Conservation (phyloP, 2,329 filamentous ascomycete species). For the Stemphylium vesicarium region DNA sequence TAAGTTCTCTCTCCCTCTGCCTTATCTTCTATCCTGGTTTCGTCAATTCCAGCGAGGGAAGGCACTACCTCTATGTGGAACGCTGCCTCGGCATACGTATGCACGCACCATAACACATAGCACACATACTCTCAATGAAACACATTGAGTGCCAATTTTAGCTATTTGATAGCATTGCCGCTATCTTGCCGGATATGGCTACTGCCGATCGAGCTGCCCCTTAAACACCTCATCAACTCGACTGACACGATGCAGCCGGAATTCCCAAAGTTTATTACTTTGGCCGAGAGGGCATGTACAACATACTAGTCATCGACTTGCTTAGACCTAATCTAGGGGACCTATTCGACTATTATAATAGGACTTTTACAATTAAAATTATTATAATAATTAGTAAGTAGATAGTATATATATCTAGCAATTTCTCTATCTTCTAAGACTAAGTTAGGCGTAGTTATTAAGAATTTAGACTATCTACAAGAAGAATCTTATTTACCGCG, state of each 20-base stretch:
- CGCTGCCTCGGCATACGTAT: too few relatives aligned
- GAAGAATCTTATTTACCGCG: slow-evolving; percentile 98
- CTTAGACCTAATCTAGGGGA: slow-evolving; percentile 95
- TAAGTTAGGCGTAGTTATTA: too few relatives aligned
- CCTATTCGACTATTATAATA: slow-evolving; percentile 95
- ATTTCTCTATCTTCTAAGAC: slow-evolving; percentile 19
- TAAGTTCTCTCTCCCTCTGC: slow-evolving; percentile 63
- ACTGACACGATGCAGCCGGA: slow-evolving; percentile 67
- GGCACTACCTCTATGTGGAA: background rate
- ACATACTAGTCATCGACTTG: slow-evolving; percentile 97
- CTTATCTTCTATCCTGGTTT: background rate
- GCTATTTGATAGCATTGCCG: too few relatives aligned
- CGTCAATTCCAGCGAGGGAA: too few relatives aligned
- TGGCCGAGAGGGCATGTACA: slow-evolving; percentile 96
- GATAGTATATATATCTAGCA: slow-evolving; percentile 69
- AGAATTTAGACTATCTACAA: slow-evolving; percentile 95
- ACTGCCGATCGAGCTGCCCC: too few relatives aligned
- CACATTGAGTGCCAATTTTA: too few relatives aligned
- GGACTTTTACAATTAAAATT: slow-evolving; percentile 94
- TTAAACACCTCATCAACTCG: background rate
- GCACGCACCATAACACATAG: too few relatives aligned
- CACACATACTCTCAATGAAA: too few relatives aligned
- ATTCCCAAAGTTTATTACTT: slow-evolving; percentile 99
- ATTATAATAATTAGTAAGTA: slow-evolving; percentile 99
- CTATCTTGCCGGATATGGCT: background rate